These are phyloP conservation scores for Gentiana macrophylla DNA, from an alignment of 257 asterid species.

Conservation along the genomic window DNA sequence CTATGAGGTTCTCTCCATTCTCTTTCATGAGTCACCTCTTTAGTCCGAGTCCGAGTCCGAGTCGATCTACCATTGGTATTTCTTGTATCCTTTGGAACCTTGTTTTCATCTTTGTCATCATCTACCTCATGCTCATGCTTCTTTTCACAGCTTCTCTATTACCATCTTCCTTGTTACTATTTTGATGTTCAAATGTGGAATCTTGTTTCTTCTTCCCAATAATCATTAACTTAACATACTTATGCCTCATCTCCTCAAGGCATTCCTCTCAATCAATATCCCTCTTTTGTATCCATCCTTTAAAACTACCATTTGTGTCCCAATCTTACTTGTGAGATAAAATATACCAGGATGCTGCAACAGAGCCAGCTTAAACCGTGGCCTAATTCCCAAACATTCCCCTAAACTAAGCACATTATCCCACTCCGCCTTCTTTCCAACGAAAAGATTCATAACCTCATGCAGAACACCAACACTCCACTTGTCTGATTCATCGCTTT, in stretches of 20 bases:
- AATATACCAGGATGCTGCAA: conserved; percentile 88
- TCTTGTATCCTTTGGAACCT: too few species aligned
- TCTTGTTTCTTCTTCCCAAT: not conserved
- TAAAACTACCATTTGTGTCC: conserved; percentile 64
- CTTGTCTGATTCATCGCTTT: conserved; percentile 65
- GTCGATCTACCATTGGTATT: too few species aligned
- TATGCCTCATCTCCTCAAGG: conserved; percentile 53
- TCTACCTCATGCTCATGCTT: not conserved
- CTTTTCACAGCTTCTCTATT: not conserved
- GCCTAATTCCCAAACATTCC: conserved; percentile 68
- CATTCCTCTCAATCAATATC: conserved; percentile 44
- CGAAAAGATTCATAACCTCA: conserved; percentile 68
- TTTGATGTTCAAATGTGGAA: not conserved
- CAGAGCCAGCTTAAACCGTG: conserved; percentile 69
- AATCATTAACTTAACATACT: conserved; percentile 20
- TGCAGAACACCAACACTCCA: conserved; percentile 72
- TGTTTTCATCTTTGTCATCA: too few species aligned
- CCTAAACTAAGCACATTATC: conserved; percentile 61
- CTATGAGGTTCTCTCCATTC: too few species aligned
- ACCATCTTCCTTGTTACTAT: not conserved
- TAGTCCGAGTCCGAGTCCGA: too few species aligned
- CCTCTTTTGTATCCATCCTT: conserved; percentile 78
- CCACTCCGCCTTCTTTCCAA: conserved; percentile 74
- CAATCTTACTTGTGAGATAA: conserved; percentile 59
- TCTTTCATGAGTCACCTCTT: too few species aligned